Evolutionary conservation across 805 yeast species (phyloP).

Genomic region (Ogataea populi-albae): DNA sequence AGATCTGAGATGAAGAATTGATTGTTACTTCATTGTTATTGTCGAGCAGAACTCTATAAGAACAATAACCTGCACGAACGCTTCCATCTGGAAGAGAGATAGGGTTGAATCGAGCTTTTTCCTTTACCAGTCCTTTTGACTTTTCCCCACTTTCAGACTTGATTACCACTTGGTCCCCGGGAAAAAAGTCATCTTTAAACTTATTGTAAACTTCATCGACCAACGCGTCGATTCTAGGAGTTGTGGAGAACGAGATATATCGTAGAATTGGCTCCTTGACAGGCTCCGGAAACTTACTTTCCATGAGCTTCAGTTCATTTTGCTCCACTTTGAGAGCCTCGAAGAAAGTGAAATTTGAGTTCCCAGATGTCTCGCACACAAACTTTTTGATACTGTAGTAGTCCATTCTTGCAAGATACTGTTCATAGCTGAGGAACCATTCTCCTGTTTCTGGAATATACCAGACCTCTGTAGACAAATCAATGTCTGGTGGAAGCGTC

Average conservation of each 20-base stretch:
- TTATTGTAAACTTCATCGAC: slow-evolving; percentile 81
- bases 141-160: slow-evolving; percentile 43
- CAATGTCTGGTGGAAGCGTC: slow-evolving; percentile 51
- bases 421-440: slow-evolving; percentile 79
- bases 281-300: slow-evolving; percentile 83
- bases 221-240: slow-evolving; percentile 77
- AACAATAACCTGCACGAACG: slow-evolving; percentile 46
- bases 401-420: slow-evolving; percentile 67
- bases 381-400: slow-evolving; percentile 74
- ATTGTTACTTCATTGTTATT: slow-evolving; percentile 59
- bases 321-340: slow-evolving; percentile 83
- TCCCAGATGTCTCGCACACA: slow-evolving; percentile 95
- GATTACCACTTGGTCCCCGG: slow-evolving; percentile 81
- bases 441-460: slow-evolving; percentile 81
- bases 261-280: slow-evolving; percentile 89
- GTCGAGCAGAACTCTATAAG: slow-evolving; percentile 66
- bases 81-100: slow-evolving; percentile 36
- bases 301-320: slow-evolving; percentile 60
- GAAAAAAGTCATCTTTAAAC: slow-evolving; percentile 82
- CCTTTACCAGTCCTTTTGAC: slow-evolving; percentile 65
- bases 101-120: slow-evolving; percentile 76
- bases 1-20: slow-evolving; percentile 61
- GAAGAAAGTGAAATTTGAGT: slow-evolving; percentile 84
- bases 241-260: slow-evolving; percentile 75
- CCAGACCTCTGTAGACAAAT: slow-evolving; percentile 66